Evolutionary conservation across 73 alveolate species (phyloP).

Genomic region (Blepharisma stoltei): DNA sequence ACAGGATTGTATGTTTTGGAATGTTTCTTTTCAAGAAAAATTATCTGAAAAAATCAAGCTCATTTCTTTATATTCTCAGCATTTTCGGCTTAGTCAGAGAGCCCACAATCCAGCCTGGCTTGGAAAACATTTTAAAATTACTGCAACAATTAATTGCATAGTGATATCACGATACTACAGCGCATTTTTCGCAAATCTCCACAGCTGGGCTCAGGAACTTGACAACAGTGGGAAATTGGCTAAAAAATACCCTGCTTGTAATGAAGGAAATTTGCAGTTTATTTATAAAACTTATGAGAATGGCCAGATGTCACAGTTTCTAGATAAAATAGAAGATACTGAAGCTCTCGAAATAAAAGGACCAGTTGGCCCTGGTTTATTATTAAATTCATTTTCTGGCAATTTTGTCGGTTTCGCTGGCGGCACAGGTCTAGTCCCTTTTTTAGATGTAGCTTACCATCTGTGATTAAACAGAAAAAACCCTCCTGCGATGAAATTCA

Average conservation of each 20-base stretch:
- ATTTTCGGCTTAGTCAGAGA: neutral
- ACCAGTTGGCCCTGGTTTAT: slow-evolving; percentile 19
- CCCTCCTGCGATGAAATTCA: neutral
- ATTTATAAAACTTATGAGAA: neutral
- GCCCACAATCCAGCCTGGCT: neutral
- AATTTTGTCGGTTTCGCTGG: slow-evolving; percentile 12
- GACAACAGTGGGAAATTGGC: neutral
- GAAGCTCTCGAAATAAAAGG: neutral
- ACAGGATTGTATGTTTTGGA: neutral
- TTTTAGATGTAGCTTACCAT: neutral
- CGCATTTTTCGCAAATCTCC: neutral
- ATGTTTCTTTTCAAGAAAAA: neutral
- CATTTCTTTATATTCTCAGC: neutral
- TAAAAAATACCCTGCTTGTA: neutral
- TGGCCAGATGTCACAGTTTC: neutral
- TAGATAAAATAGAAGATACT: neutral
- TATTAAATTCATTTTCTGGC: neutral
- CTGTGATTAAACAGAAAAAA: neutral
- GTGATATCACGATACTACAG: neutral
- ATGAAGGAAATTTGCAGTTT: slow-evolving; percentile 9
- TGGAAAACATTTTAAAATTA: slow-evolving; percentile 16
- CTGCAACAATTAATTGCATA: too few relatives aligned
- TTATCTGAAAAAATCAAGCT: neutral
- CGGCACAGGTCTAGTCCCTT: slow-evolving; percentile 20
- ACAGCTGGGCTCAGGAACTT: slow-evolving; percentile 12